Evolutionary conservation across 148 eudicot species (phyloP), one percentile per base, ranked within the genome.

Genomic region (Dianthus caryophyllus): DNA sequence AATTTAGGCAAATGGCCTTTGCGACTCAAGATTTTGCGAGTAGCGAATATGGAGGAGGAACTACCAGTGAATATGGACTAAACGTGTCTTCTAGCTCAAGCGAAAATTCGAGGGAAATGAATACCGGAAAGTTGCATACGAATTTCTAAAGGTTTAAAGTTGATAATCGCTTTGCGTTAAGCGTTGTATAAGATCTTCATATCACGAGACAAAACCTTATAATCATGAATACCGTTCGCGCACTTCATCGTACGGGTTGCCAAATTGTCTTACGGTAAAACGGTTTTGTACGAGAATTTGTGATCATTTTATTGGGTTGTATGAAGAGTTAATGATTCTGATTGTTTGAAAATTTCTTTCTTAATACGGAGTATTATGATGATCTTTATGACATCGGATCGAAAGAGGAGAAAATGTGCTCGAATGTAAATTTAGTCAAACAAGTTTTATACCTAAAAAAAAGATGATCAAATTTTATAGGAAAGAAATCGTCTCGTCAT

Each of bases 1-100:
- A 76, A 54, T 89, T 89, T 63, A 75, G 79, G 67, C 73, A 84
- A 77, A 81, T 85, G 81, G 86, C 88, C 4, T 74, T 83, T 44
- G 49, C 75, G 25, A 65, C 73, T 1, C 75, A 70, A 33, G 86
- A 80, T 26, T 69, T 68, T 39, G 77, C 70, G 11, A 78, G 85
- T 46, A 72, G 73, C 64, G 83, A 73, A 65, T 73, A 76, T 44
- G 78, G 78, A 55, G 73, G 73, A 49, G 75, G 71, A 39, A 65
- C 62, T 36, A 71, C 75, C 6, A 64, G 73, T 47, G 83, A 74
- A 29, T 74, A 78, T 8, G 79, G 64, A 12, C 41, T 55, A 17
- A 75, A 73, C 68, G 78, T 66, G 22, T 69, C 64, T 15, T 14
- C 39, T 5, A 55, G 69, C 53, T 71, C 69, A 21, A 78, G 77